Base-by-base conservation (phyloP, 164 flowering plant species). In the Hamamelis virginiana region DNA sequence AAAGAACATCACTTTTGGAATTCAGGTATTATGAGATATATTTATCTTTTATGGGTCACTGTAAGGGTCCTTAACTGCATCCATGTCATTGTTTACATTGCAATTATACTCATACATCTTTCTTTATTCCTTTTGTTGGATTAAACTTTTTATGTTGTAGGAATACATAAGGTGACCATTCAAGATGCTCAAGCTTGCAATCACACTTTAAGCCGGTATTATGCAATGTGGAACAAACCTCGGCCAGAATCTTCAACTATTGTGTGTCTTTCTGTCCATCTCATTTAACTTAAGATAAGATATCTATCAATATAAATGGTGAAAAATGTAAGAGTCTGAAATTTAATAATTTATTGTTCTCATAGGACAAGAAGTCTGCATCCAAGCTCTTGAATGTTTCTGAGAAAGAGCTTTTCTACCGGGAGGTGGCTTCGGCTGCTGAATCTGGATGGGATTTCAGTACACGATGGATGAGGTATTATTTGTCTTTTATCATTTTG, bases 401-500 rank as follows among this genome's bases (percentile, higher is more conserved):
- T 50, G 90, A 77, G 53, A 93, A 84, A 78, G 74, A 78, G 38
- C 75, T 70, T 5, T 77, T 96, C 59, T 93, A 87, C 77, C 86
- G 89, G 12, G 90, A 93, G 72, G 0, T 90, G 62, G 98, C 99
- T 74, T 84, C 97, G 57, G 63, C 95, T 51, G 99, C 99, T 71
- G 99, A 96, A 81, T 81, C 95, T 57, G 99, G 99, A 46, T 90
- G 96, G 98, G 97, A 96, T 81, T 96, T 96, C 65, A 93, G 99
- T 64, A 71, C 96, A n/a, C 86, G 98, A 78, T 93, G 96, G 99
- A 96, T 91, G 98, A 86, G 94, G 99, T 90, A 74, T 41, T 28
- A 21, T 9, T n/a, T n/a, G 19, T 21, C 26, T 28, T n/a, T 22
- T 9, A 11, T 4, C 43, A 15, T 10, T 16, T 21, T 48, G 41